These are phyloP conservation scores for Curvularia spicifera DNA, from an alignment of 2,329 filamentous ascomycete species.

Conservation along the genomic window DNA sequence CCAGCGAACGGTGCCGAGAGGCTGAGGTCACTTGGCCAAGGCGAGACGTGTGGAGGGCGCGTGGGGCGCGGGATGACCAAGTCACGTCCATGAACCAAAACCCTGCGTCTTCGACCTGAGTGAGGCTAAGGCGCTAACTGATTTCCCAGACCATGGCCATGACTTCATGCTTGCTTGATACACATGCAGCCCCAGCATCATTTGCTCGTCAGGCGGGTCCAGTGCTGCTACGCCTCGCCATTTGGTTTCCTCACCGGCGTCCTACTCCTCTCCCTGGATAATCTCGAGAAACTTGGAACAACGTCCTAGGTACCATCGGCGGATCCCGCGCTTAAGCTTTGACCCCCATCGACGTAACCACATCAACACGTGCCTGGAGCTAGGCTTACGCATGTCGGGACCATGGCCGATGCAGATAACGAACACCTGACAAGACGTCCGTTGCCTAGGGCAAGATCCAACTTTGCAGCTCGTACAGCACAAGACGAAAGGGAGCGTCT, in stretches of 20 bases:
- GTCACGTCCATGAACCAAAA: constrained; percentile 22
- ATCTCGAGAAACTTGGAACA: neutral
- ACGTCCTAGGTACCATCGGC: constrained; percentile 3
- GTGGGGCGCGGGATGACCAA: constrained; percentile 30
- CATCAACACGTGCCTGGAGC: constrained; percentile 26
- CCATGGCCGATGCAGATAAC: constrained; percentile 37
- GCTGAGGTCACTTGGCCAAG: constrained; percentile 37
- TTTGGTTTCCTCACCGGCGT: constrained; percentile 4
- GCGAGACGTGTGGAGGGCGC: constrained; percentile 8
- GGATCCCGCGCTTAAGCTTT: constrained; percentile 12
- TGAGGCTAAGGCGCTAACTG: constrained; percentile 30
- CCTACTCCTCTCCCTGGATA: neutral
- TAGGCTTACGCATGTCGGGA: constrained; percentile 19
- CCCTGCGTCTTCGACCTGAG: constrained; percentile 11
- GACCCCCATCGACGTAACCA: constrained; percentile 17
- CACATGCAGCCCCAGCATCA: neutral
- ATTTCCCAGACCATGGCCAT: constrained; percentile 10
- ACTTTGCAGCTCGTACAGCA: constrained; percentile 55
- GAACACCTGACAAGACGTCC: constrained; percentile 35
- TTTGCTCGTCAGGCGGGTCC: constrained; percentile 13
- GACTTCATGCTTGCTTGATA: constrained; percentile 1
- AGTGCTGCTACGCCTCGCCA: constrained; percentile 1
- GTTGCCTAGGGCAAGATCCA: constrained; percentile 47
- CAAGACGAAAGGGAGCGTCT: constrained; percentile 55
- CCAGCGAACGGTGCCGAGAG: constrained; percentile 24